phyloP scores from a whole-genome alignment of 805 yeast species.

The Candida tammaniensis region DNA sequence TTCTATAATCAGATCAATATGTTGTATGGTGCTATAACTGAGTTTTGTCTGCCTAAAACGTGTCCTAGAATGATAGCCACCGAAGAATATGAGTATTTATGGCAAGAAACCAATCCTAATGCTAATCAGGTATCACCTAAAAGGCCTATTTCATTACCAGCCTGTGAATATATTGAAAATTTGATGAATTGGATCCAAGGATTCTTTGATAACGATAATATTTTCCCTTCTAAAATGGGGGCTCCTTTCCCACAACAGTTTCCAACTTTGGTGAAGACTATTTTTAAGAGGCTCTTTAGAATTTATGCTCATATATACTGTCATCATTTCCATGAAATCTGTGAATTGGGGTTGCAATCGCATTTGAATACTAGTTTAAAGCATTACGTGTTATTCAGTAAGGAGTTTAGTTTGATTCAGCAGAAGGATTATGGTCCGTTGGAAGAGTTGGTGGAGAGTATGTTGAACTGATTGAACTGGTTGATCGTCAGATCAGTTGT shows the following conservation, averaged over 20 bases:
- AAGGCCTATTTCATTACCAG: slow-evolving; percentile 83
- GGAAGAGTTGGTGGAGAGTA: slow-evolving; percentile 72
- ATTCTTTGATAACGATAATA: slow-evolving; percentile 84
- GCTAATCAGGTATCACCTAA: slow-evolving; percentile 33
- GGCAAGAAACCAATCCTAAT: slow-evolving; percentile 74
- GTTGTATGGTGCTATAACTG: slow-evolving; percentile 94
- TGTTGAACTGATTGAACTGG: no score
- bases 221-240: slow-evolving; percentile 87
- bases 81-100: slow-evolving; percentile 90
- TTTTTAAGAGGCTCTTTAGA: slow-evolving; percentile 86
- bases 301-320: slow-evolving; percentile 97
- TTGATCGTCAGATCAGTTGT: no score
- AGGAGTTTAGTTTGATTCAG: slow-evolving; percentile 75
- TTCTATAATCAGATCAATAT: slow-evolving; percentile 94
- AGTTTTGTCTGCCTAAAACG: slow-evolving; percentile 90
- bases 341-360: slow-evolving; percentile 88
- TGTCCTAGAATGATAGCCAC: slow-evolving; percentile 99
- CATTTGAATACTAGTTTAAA: slow-evolving; percentile 92
- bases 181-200: slow-evolving; percentile 94
- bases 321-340: slow-evolving; percentile 94
- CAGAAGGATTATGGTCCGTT: slow-evolving; percentile 89
- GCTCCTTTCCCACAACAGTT: slow-evolving; percentile 91
- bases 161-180: slow-evolving; percentile 92
- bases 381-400: slow-evolving; percentile 85
- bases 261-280: slow-evolving; percentile 73